Evolutionary conservation across 495 filamentous ascomycete genomes (phyloP).

Genomic region (Hypoxylon cercidicola): DNA sequence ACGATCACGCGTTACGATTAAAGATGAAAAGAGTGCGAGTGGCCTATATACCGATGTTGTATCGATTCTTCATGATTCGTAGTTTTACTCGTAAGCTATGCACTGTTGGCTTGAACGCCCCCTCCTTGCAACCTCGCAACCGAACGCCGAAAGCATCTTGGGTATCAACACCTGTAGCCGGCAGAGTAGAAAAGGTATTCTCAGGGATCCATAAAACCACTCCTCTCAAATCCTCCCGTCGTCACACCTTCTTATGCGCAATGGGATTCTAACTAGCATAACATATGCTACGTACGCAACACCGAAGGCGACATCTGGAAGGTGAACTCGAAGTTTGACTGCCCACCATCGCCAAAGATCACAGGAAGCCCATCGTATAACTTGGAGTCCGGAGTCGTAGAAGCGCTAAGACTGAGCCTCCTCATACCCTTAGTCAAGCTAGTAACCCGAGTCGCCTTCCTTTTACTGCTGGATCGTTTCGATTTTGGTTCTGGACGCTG

Average conservation of each 20-base stretch:
- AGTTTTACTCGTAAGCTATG: slow-evolving; percentile 19
- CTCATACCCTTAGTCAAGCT: slow-evolving; percentile 11
- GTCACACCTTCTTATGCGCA: background rate
- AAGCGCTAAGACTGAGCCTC: slow-evolving; percentile 1
- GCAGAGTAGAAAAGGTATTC: slow-evolving; percentile 12
- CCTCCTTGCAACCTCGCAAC: slow-evolving; percentile 12
- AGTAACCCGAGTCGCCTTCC: slow-evolving; percentile 10
- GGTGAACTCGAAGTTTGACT: slow-evolving; percentile 41
- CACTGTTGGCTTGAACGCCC: slow-evolving; percentile 2
- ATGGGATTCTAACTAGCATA: background rate
- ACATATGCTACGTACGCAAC: slow-evolving; percentile 7
- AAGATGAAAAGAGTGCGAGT: too few relatives aligned
- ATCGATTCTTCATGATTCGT: slow-evolving; percentile 16
- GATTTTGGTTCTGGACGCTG: slow-evolving; percentile 18
- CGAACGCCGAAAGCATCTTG: slow-evolving; percentile 36
- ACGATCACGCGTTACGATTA: too few relatives aligned
- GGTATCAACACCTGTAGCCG: slow-evolving; percentile 38
- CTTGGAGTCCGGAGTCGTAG: background rate
- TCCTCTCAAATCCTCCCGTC: background rate
- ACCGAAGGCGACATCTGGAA: slow-evolving; percentile 19
- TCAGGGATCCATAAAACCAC: slow-evolving; percentile 1
- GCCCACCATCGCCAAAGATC: slow-evolving; percentile 40
- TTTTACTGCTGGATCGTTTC: slow-evolving; percentile 18
- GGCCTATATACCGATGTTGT: slow-evolving; percentile 2
- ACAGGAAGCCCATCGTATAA: slow-evolving; percentile 31